phyloP scores from a whole-genome alignment of 148 eudicot genomes.

The Pharnaceum exiguum region DNA sequence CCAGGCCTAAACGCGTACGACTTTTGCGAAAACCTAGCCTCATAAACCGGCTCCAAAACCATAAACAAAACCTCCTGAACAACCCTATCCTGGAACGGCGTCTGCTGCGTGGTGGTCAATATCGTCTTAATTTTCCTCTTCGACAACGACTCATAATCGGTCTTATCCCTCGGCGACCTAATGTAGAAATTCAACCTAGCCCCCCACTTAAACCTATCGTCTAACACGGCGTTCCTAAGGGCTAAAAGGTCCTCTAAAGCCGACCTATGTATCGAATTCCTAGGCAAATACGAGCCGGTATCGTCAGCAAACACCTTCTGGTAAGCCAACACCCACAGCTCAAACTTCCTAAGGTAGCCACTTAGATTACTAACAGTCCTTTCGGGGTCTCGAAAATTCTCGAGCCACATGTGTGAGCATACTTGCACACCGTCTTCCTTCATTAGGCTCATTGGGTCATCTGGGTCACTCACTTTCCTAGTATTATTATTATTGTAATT shows the following conservation, averaged over 20 bases:
- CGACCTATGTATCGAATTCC: conserved; percentile 56
- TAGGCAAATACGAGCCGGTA: conserved; percentile 70
- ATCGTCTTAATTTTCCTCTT: conserved; percentile 81
- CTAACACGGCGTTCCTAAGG: conserved; percentile 82
- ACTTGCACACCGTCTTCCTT: conserved; percentile 80
- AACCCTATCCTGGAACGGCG: conserved; percentile 78
- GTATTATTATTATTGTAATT: conserved; percentile 14
- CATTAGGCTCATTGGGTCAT: conserved; percentile 79
- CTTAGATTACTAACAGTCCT: conserved; percentile 54
- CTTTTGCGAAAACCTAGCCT: conserved; percentile 74
- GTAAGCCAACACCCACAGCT: conserved; percentile 89
- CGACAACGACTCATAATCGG: conserved; percentile 69
- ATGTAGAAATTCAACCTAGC: conserved; percentile 75
- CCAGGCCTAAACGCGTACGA: conserved; percentile 96
- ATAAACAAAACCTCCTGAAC: conserved; percentile 90
- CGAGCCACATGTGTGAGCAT: conserved; percentile 74
- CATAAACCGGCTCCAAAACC: conserved; percentile 89
- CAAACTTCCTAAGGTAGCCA: conserved; percentile 62
- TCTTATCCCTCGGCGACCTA: conserved; percentile 80
- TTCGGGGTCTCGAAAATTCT: conserved; percentile 69
- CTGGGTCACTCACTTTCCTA: conserved; percentile 48
- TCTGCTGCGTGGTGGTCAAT: conserved; percentile 72
- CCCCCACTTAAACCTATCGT: conserved; percentile 82
- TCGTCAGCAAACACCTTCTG: conserved; percentile 94
- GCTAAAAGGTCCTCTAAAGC: conserved; percentile 75